Evolutionary conservation across 1,284 basidiomycete genomes (phyloP), one percentile per base, ranked within the genome.

Genomic region (Tilletia horrida): DNA sequence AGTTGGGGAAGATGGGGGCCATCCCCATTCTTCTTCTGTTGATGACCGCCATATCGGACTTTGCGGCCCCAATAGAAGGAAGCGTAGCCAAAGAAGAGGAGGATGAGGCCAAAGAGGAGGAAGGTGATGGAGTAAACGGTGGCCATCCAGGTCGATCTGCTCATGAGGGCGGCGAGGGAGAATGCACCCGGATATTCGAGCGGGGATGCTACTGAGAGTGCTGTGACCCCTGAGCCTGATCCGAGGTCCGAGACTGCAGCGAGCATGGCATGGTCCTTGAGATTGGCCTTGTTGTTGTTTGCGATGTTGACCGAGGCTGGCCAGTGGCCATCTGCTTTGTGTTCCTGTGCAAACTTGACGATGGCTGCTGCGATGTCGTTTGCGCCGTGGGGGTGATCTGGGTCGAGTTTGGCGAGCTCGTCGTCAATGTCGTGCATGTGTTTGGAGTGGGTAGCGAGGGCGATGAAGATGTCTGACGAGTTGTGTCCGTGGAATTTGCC

Each of bases 1-100:
- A 43, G 61, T n/a, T 23, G 35, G 23, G 42, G 61, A 21, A 43
- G 42, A 23, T 27, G 61, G 7, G 50, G 23, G 35, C 6, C 35
- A 11, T 40, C 35, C 35, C 4, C 35, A 11, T 40, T 40, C 35
- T 40, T 4, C 50, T 23, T n/a, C n/a, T 52, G 21, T 23, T 16
- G 25, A 44, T 27, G n/a, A 9, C 52, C 9, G 25, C 25, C 52
- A 16, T 16, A 27, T 13, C 72, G 66, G 3, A 65, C 44, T 6
- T 66, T 69, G 63, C 63, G 40, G 9, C 69, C 70, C 77, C 77
- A 79, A 61, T 73, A 74, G 69, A 73, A 72, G n/a, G 77, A 75
- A 1, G 73, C 66, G 67, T 70, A 76, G 23, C 77, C 77, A 55
- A 75, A 76, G 63, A 79, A 77, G 63, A 76, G 63, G 18, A 79